phyloP scores from a whole-genome alignment of 2,329 filamentous ascomycete species.

The Xylaria sp. region DNA sequence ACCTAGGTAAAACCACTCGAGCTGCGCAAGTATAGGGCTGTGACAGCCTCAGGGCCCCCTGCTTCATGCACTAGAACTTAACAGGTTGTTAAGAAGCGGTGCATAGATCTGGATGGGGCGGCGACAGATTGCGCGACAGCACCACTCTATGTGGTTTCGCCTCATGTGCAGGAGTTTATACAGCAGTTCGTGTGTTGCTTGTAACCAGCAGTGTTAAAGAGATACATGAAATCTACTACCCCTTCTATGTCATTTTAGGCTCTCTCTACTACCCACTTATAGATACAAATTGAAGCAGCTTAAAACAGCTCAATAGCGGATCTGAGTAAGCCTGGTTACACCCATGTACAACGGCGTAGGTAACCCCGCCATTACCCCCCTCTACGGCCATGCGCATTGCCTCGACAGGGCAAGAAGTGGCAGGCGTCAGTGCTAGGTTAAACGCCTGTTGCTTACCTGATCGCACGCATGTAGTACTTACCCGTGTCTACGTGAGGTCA shows the following conservation, averaged over 20 bases:
- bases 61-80: slow-evolving; percentile 6
- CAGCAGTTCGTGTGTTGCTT: slow-evolving; percentile 16
- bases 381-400: slow-evolving; percentile 26
- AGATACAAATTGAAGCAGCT: slow-evolving; percentile 1
- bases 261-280: slow-evolving; percentile 23
- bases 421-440: slow-evolving; percentile 26
- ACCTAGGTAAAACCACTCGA: not conserved
- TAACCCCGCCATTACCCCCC: slow-evolving; percentile 39
- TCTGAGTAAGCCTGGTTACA: slow-evolving; percentile 46
- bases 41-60: slow-evolving; percentile 1
- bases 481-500: slow-evolving; percentile 13
- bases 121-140: not conserved
- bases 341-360: not conserved
- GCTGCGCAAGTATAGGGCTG: slow-evolving; percentile 16
- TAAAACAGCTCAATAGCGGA: slow-evolving; percentile 29
- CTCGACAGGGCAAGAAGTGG: slow-evolving; percentile 19
- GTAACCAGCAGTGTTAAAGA: slow-evolving; percentile 28
- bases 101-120: slow-evolving; percentile 2
- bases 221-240: slow-evolving; percentile 34
- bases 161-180: slow-evolving; percentile 6
- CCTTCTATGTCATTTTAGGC: slow-evolving; percentile 26
- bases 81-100: slow-evolving; percentile 10
- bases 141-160: slow-evolving; percentile 10
- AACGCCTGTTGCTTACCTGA: slow-evolving; percentile 26
- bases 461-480: not conserved